Evolutionary conservation across 495 filamentous ascomycete species (phyloP).

Genomic region (Evernia prunastri): DNA sequence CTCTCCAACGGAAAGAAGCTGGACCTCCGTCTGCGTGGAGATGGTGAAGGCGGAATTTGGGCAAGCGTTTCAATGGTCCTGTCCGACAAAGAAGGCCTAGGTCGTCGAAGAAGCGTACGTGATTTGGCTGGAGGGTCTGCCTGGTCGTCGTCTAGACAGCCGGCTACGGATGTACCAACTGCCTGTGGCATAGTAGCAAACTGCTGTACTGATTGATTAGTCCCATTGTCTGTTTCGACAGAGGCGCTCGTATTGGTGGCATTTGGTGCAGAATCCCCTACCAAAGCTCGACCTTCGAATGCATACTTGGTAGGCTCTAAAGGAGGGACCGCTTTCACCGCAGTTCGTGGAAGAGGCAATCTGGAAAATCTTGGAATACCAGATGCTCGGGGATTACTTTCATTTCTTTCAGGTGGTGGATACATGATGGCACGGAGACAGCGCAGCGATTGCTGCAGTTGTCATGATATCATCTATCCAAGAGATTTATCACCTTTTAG

Average conservation of each 20-base stretch:
- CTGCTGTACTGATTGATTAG: background rate
- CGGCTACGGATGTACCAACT: too few relatives aligned
- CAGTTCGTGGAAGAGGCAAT: slow-evolving; percentile 31
- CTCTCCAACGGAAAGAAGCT: slow-evolving; percentile 56
- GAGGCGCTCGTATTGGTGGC: background rate
- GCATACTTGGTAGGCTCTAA: slow-evolving; percentile 12
- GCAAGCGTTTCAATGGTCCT: slow-evolving; percentile 62
- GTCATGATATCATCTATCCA: background rate
- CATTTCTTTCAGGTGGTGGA: slow-evolving; percentile 6
- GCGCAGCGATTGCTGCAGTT: background rate
- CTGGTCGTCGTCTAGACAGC: background rate
- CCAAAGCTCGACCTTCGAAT: background rate
- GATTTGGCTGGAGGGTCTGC: background rate
- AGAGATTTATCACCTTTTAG: background rate
- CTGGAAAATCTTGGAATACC: slow-evolving; percentile 36
- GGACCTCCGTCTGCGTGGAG: slow-evolving; percentile 47
- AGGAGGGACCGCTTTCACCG: slow-evolving; percentile 15
- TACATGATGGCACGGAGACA: slow-evolving; percentile 6
- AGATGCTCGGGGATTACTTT: slow-evolving; percentile 18
- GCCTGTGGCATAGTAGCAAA: too few relatives aligned
- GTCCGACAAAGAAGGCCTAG: slow-evolving; percentile 56
- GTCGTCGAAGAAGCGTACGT: slow-evolving; percentile 12
- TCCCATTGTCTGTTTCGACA: background rate
- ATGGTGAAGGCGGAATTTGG: slow-evolving; percentile 58
- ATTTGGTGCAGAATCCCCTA: background rate